A percentile compares a stretch with the other conserved stretches of the same genome.
Evolutionary conservation across 75 land plant species (phyloP).

Genomic region (Ceratopteris richardii): DNA sequence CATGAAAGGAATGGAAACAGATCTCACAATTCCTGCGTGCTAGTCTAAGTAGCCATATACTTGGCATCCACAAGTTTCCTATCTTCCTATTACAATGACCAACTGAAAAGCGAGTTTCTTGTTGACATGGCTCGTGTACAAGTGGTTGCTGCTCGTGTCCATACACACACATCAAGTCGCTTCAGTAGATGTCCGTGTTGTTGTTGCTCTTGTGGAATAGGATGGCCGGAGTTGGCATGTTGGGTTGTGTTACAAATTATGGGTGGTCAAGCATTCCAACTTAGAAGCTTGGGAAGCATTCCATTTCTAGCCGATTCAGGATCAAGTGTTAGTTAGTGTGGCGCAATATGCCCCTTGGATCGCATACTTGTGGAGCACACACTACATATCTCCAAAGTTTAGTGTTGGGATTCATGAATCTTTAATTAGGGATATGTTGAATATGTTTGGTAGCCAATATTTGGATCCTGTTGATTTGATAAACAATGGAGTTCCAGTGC

Average conservation of each 20-base stretch:
- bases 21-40: too few relatives aligned
- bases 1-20: too few relatives aligned
- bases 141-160: too few relatives aligned
- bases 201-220: too few relatives aligned
- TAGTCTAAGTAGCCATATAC: too few relatives aligned
- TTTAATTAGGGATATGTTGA: conserved; percentile 33
- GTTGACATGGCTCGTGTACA: too few relatives aligned
- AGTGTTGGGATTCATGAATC: conserved; percentile 33
- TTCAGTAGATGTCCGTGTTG: too few relatives aligned
- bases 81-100: too few relatives aligned
- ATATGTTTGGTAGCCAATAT: conserved; percentile 41
- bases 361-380: conserved; percentile 64
- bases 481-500: conserved; percentile 29
- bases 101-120: too few relatives aligned
- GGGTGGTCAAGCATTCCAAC: conserved; percentile 76
- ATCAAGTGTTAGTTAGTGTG: conserved; percentile 41
- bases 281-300: conserved; percentile 38
- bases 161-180: too few relatives aligned
- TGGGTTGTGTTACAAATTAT: conserved; percentile 67
- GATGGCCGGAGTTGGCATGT: conserved; percentile 60
- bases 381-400: conserved; percentile 9
- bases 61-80: too few relatives aligned
- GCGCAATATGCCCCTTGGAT: conserved; percentile 68
- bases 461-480: conserved; percentile 25
- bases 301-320: conserved; percentile 27